Percentiles rank a stretch among this genome's conserved stretches.
These are phyloP conservation scores for Coemansia sp. DNA, from an alignment of 192 early-diverging fungal species.

Conservation along the genomic window DNA sequence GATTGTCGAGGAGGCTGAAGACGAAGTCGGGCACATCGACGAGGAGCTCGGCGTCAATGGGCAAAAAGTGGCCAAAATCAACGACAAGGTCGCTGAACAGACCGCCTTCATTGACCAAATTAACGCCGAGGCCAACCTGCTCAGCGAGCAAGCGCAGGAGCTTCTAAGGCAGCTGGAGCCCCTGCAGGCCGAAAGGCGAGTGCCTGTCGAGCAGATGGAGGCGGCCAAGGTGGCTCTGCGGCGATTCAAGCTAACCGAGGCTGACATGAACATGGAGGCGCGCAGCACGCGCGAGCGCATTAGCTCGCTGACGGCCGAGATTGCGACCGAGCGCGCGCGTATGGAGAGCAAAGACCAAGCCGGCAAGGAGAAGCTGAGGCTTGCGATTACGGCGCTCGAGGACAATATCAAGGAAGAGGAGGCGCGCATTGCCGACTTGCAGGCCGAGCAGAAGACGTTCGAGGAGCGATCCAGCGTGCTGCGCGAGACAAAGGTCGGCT, in stretches of 20 bases:
- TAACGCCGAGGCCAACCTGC: constrained; percentile 32
- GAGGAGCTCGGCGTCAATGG: constrained; percentile 26
- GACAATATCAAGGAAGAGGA: constrained; percentile 30
- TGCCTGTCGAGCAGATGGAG: constrained; percentile 15
- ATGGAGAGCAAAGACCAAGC: constrained; percentile 38
- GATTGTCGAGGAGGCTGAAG: constrained; percentile 56
- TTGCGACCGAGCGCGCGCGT: constrained; percentile 29
- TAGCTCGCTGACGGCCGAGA: constrained; percentile 27
- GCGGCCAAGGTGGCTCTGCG: constrained; percentile 25
- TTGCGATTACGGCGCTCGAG: constrained; percentile 22
- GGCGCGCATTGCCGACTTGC: constrained; percentile 24
- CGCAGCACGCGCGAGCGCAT: constrained; percentile 44
- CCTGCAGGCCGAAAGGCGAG: constrained; percentile 21
- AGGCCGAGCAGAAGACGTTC: constrained; percentile 29
- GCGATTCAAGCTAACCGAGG: constrained; percentile 42
- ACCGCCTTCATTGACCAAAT: constrained; percentile 45
- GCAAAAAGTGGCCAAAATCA: constrained; percentile 39
- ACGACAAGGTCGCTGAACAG: constrained; percentile 57
- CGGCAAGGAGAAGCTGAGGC: constrained; percentile 21
- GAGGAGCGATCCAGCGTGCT: constrained; percentile 28
- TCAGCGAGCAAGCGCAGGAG: constrained; percentile 33
- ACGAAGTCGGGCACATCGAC: constrained; percentile 37
- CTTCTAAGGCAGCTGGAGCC: constrained; percentile 26
- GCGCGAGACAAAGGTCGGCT: constrained; percentile 21
- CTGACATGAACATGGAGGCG: constrained; percentile 50